A percentile compares a stretch with the other conserved stretches of the same genome.
Evolutionary conservation across 768 basidiomycete genomes (phyloP).

Genomic region (Boletus reticuloceps): DNA sequence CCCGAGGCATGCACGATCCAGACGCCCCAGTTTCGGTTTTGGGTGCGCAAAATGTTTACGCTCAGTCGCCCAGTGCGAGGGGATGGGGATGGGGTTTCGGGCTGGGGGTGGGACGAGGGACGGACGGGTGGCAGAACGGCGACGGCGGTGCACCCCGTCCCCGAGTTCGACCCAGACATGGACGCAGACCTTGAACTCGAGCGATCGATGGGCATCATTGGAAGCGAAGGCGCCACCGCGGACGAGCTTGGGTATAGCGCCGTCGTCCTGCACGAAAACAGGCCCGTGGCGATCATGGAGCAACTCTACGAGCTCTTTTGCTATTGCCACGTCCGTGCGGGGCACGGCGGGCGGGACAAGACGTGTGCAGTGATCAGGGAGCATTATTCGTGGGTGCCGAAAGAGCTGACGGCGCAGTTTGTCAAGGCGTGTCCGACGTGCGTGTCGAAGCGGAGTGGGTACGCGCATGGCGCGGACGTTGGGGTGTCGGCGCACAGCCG

Average conservation of each 20-base stretch:
- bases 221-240: not conserved
- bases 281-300: conserved; percentile 73
- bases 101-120: conserved; percentile 17
- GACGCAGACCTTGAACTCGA: conserved; percentile 16
- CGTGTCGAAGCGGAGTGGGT: conserved; percentile 42
- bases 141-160: not conserved
- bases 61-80: conserved; percentile 34
- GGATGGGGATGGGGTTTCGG: conserved; percentile 1
- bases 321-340: conserved; percentile 61
- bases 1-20: conserved; percentile 44
- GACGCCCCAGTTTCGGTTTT: conserved; percentile 75
- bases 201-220: conserved; percentile 9
- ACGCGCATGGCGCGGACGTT: conserved; percentile 18
- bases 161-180: not conserved
- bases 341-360: conserved; percentile 79
- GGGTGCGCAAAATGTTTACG: conserved; percentile 81
- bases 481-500: not conserved
- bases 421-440: conserved; percentile 81
- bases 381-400: conserved; percentile 82
- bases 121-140: not conserved
- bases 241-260: conserved; percentile 9
- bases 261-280: conserved; percentile 69
- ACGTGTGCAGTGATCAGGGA: conserved; percentile 64
- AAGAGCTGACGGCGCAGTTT: conserved; percentile 77
- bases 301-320: conserved; percentile 78